Percentiles rank a stretch among this genome's conserved stretches.
Evolutionary conservation across 805 yeast genomes (phyloP).

Genomic region (Metschnikowia vanudenii): DNA sequence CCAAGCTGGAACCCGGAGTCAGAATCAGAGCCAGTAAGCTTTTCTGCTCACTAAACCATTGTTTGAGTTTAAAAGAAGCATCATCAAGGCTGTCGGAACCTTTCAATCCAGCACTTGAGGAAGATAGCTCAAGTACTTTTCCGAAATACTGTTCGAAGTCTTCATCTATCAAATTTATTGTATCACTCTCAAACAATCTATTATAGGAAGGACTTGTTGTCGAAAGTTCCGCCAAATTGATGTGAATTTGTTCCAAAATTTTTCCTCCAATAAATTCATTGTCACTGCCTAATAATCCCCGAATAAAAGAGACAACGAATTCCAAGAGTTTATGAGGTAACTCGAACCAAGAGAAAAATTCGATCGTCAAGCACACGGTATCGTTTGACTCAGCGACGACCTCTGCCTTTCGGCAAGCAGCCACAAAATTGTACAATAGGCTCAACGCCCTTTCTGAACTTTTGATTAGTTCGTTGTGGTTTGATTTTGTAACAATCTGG

Average conservation of each 20-base stretch:
- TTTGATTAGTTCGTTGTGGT: background rate
- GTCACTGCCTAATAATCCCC: background rate
- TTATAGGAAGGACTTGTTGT: constrained; percentile 18
- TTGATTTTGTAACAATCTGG: background rate
- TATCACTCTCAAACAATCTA: constrained; percentile 19
- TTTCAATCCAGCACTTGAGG: constrained; percentile 1
- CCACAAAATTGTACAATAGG: constrained; percentile 28
- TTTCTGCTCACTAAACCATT: constrained; percentile 15
- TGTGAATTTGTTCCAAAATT: background rate
- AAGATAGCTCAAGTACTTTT: constrained; percentile 10
- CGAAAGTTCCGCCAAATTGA: background rate
- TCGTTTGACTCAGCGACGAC: constrained; percentile 12
- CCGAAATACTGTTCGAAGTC: constrained; percentile 31
- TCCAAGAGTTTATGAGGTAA: constrained; percentile 5
- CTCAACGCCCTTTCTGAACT: constrained; percentile 11
- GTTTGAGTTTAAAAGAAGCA: constrained; percentile 7
- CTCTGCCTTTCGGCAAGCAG: constrained; percentile 26
- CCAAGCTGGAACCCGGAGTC: background rate
- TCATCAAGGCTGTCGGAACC: background rate
- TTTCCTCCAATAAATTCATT: background rate
- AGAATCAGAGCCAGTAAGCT: constrained; percentile 2
- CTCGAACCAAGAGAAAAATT: constrained; percentile 2
- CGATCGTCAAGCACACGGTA: constrained; percentile 1
- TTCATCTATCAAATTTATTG: constrained; percentile 24
- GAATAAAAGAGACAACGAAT: constrained; percentile 3